A percentile compares a stretch with the other conserved stretches of the same genome.
phyloP scores from a whole-genome alignment of 2,329 filamentous ascomycete genomes.

The Colletotrichum sp. region DNA sequence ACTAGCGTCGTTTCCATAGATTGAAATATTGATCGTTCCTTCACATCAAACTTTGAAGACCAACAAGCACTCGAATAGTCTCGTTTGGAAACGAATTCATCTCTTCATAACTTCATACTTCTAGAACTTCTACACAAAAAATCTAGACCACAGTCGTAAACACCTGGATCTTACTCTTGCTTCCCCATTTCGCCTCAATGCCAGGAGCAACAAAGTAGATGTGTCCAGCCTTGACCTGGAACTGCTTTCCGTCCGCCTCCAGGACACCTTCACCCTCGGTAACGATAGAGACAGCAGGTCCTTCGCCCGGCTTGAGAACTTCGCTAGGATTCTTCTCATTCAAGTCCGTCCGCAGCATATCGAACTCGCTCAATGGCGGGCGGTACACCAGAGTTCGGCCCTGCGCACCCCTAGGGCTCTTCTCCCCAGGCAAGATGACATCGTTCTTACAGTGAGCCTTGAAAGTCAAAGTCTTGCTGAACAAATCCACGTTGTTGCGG shows the following conservation, averaged over 20 bases:
- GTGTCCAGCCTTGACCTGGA: slow-evolving; percentile 63
- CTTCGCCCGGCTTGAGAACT: slow-evolving; percentile 55
- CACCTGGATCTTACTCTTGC: slow-evolving; percentile 35
- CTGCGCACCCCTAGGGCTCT: slow-evolving; percentile 48
- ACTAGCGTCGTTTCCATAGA: background rate
- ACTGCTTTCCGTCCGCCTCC: slow-evolving; percentile 54
- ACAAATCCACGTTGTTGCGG: slow-evolving; percentile 67
- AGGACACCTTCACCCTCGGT: slow-evolving; percentile 63
- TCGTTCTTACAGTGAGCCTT: slow-evolving; percentile 62
- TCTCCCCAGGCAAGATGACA: slow-evolving; percentile 49
- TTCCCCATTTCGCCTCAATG: slow-evolving; percentile 34
- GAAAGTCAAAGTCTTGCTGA: slow-evolving; percentile 68
- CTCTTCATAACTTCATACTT: background rate
- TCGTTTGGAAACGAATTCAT: background rate
- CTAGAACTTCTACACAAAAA: background rate
- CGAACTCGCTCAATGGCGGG: slow-evolving; percentile 75
- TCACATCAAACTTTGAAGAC: too few species aligned
- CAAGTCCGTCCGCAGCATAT: slow-evolving; percentile 67
- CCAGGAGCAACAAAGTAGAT: slow-evolving; percentile 72
- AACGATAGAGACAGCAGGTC: slow-evolving; percentile 68
- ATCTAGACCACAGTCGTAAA: slow-evolving; percentile 36
- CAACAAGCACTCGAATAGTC: background rate
- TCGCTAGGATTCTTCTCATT: slow-evolving; percentile 63
- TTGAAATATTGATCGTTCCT: background rate
- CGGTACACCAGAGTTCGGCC: slow-evolving; percentile 68